Evolutionary conservation across 306 rosid species (phyloP), one percentile per base, ranked within the genome.

Genomic region (Quercus cerris): DNA sequence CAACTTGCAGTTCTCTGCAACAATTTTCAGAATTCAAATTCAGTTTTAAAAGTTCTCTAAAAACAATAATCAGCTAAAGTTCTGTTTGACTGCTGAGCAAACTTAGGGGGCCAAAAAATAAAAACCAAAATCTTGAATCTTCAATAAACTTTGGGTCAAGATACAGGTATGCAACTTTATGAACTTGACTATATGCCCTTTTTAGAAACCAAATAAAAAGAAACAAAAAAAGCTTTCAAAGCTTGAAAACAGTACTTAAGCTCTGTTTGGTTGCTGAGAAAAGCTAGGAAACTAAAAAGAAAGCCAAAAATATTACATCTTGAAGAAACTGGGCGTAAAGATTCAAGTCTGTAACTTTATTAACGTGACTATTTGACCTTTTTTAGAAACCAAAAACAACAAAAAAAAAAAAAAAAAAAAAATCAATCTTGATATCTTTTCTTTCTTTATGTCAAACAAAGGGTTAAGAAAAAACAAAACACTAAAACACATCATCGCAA

Each of bases 1-100:
- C 77, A 62, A 61, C 86, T 79, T 69, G 76, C 80, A 72, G 83
- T 79, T 68, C 84, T 80, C 95, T 94, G 89, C 67, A 90, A 33
- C 28, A 77, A 72, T 12, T 56, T 49, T 51, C 55, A 72, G 22
- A 77, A 74, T 35, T 64, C 61, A 61, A 61, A 41, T 23, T 38
- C 25, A 68, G 17, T 35, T 9, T 9, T 35, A 18, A 33, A 15
- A 68, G 46, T 35, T 68, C 44, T 5, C 10, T n/a, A 33, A 6
- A 82, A 66, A 78, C 3, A 19, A n/a, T 38, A 46, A 33, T 2
- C 28, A 69, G 56, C n/a, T 23, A 33, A 31, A 75, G 89, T 79
- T 81, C 77, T 74, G 59, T 61, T 81, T 81, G 56, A 44, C 56
- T 63, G 56, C 73, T 77, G 11, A 46, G 23, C 33, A 77, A 66